A percentile compares a stretch with the other conserved stretches of the same genome.
These are phyloP conservation scores for Colletotrichum sidae DNA, from an alignment of 2,329 filamentous ascomycete genomes.

Conservation along the genomic window DNA sequence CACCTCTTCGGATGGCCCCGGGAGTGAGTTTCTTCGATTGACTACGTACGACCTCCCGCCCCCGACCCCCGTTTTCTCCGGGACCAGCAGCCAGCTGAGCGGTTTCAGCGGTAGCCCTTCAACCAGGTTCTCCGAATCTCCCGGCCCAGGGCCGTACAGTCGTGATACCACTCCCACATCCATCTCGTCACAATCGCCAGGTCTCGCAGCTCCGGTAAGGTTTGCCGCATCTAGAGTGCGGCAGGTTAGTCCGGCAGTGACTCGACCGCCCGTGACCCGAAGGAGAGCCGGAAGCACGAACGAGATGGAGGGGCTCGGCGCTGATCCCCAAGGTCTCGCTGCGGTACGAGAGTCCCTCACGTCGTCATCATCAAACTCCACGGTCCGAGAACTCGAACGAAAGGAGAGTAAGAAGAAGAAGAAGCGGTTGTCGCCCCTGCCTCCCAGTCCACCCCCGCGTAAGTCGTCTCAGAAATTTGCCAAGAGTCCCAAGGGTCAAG, in stretches of 20 bases:
- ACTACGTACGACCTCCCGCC: conserved; percentile 75
- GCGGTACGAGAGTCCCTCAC: conserved; percentile 76
- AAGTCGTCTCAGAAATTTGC: conserved; percentile 70
- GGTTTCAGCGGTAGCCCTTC: conserved; percentile 78
- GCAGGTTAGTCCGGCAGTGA: conserved; percentile 67
- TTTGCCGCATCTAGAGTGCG: conserved; percentile 59
- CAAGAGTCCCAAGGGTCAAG: conserved; percentile 45
- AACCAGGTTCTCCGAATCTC: conserved; percentile 80
- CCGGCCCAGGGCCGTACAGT: conserved; percentile 76
- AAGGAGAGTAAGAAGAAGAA: conserved; percentile 56
- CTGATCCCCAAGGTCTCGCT: conserved; percentile 69
- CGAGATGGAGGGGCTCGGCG: conserved; percentile 57
- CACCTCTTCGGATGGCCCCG: conserved; percentile 47
- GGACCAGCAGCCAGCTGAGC: conserved; percentile 66
- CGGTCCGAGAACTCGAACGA: conserved; percentile 66
- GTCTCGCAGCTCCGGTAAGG: conserved; percentile 62
- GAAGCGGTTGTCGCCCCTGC: conserved; percentile 57
- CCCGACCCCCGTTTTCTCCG: conserved; percentile 72
- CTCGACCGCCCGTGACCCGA: conserved; percentile 70
- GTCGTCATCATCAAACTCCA: conserved; percentile 80
- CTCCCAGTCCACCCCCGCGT: conserved; percentile 71
- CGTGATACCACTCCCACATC: conserved; percentile 84
- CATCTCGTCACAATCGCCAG: conserved; percentile 79
- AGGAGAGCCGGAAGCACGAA: conserved; percentile 67
- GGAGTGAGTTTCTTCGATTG: conserved; percentile 63